These are phyloP conservation scores for Oryza meridionalis DNA, from an alignment of 176 grass and related monocot species.

Conservation along the genomic window DNA sequence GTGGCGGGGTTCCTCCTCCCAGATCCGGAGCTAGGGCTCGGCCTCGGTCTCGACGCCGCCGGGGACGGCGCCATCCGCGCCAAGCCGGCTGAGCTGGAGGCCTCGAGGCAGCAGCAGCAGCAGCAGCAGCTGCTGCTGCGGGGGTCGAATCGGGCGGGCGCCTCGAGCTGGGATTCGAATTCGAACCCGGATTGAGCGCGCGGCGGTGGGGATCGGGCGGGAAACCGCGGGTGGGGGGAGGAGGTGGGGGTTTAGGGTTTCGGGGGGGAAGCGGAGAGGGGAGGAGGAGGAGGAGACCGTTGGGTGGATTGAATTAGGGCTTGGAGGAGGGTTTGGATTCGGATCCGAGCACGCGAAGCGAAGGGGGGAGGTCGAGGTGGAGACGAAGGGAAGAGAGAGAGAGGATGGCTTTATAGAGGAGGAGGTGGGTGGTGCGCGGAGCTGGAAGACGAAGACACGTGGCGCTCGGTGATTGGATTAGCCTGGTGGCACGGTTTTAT, in stretches of 20 bases:
- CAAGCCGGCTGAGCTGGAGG: neutral
- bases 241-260: slow-evolving; percentile 14
- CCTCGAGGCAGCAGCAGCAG: neutral
- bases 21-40: slow-evolving; percentile 71
- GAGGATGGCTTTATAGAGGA: slow-evolving; percentile 19
- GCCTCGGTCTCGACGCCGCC: slow-evolving; percentile 41
- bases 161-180: slow-evolving; percentile 23
- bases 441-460: neutral
- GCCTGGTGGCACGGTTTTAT: neutral
- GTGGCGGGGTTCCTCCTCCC: slow-evolving; percentile 18
- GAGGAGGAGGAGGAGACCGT: slow-evolving; percentile 22
- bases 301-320: slow-evolving; percentile 41
- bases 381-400: slow-evolving; percentile 3
- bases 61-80: slow-evolving; percentile 23
- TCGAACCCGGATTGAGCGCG: slow-evolving; percentile 14
- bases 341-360: slow-evolving; percentile 37
- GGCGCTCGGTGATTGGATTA: neutral
- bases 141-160: slow-evolving; percentile 33
- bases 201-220: slow-evolving; percentile 29
- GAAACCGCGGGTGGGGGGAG: neutral
- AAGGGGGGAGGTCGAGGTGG: neutral
- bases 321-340: slow-evolving; percentile 30
- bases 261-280: neutral
- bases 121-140: neutral
- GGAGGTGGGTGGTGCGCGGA: slow-evolving; percentile 11